phyloP scores from a whole-genome alignment of 768 basidiomycete species.

The Dioszegia hungarica region DNA sequence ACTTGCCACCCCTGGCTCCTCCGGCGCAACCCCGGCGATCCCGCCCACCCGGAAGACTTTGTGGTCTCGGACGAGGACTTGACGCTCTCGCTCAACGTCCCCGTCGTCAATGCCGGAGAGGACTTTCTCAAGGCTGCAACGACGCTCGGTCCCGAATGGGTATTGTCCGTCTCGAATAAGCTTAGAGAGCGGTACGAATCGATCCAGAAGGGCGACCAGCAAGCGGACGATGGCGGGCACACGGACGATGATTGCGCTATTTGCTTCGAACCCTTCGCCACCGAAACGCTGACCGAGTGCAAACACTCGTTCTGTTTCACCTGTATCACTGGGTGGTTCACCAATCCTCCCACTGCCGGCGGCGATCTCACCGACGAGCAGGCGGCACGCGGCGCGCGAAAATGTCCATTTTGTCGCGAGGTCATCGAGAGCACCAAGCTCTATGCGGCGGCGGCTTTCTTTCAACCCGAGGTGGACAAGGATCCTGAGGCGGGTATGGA shows the following conservation, averaged over 20 bases:
- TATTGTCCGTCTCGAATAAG: conserved; percentile 24
- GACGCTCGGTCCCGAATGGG: conserved; percentile 22
- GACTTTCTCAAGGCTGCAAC: conserved; percentile 23
- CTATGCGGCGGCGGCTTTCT: conserved; percentile 61
- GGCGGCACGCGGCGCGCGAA: conserved; percentile 15
- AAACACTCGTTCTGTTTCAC: conserved; percentile 58
- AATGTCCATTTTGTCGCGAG: conserved; percentile 63
- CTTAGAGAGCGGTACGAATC: conserved; percentile 21
- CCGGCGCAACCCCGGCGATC: conserved; percentile 55
- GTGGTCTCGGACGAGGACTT: conserved; percentile 37
- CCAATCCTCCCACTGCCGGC: conserved; percentile 48
- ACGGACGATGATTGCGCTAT: conserved; percentile 56
- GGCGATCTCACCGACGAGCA: conserved; percentile 50
- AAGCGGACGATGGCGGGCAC: conserved; percentile 54
- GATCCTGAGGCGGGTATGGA: conserved; percentile 18
- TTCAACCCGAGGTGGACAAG: conserved; percentile 55
- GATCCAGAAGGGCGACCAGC: conserved; percentile 46
- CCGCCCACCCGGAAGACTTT: conserved; percentile 44
- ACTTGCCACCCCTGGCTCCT: conserved; percentile 67
- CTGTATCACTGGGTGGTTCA: conserved; percentile 59
- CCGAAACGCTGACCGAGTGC: conserved; percentile 60
- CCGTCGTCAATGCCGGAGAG: conserved; percentile 11
- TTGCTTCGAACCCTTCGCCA: conserved; percentile 59
- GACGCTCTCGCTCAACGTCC: conserved; percentile 12
- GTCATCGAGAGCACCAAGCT: conserved; percentile 54